Evolutionary conservation across 495 filamentous ascomycete species (phyloP), one percentile per base, ranked within the genome.

Genomic region (Evansstolkia leycettana): DNA sequence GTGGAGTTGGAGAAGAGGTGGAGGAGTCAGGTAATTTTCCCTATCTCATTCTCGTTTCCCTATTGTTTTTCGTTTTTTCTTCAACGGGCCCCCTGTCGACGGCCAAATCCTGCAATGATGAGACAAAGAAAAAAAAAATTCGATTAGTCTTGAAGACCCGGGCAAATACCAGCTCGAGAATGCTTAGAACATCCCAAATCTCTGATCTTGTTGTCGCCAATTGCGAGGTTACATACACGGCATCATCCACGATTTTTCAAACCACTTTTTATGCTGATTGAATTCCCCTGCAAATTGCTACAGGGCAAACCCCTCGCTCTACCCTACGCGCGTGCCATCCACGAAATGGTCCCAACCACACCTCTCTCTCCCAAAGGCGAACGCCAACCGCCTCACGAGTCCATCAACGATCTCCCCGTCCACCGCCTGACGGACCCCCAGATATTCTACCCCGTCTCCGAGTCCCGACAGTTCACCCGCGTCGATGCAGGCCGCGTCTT

Each of bases 141-240:
- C 87, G 89, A 95, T 98, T 94, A 94, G 89, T 95, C 89, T 95
- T 89, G 69, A 95, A 94, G 89, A 95, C 85, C 75, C 57, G 53
- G 40, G 53, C 46, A 31, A 14, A 39, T 34, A 27, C 49, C 26
- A 39, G 41, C 41, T 34, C 47, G 57, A 49, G 57, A 48, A 75
- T 86, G 81, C 75, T 84, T 84, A 86, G 60, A 76, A 69, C 67
- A 44, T 34, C 5, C 13, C 14, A 3, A 18, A 13, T 25, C 32
- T 23, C 17, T 9, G 11, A 16, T 18, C 13, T 9, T 8, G 6
- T 8, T 10, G 5, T 8, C 14, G 8, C 13, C 28, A 10, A 31
- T 31, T 31, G 8, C 28, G 7, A 31, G 7, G 14, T 31, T 8
- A n/a, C n/a, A n/a, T n/a, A n/a, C n/a, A n/a, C n/a, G n/a, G n/a